phyloP scores from a whole-genome alignment of 2,329 filamentous ascomycete genomes.

The Aspergillus sp. region DNA sequence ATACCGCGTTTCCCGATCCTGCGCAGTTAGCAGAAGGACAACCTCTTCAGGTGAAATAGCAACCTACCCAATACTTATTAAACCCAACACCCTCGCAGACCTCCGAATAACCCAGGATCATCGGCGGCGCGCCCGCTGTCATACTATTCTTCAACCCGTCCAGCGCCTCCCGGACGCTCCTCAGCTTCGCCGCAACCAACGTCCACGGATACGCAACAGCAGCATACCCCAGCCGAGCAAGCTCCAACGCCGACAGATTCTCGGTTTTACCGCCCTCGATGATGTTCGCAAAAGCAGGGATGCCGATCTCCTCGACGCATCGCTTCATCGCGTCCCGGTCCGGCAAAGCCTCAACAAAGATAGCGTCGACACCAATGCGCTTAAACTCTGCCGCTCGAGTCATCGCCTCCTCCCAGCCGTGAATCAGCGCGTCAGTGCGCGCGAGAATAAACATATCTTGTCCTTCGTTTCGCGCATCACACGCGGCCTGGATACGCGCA shows the following conservation, averaged over 20 bases:
- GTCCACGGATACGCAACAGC: conserved; percentile 39
- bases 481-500: conserved; percentile 38
- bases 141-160: conserved; percentile 35
- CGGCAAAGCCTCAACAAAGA: conserved; percentile 40
- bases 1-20: neutral
- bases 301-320: conserved; percentile 28
- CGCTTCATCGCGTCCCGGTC: conserved; percentile 36
- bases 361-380: conserved; percentile 36
- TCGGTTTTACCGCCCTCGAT: conserved; percentile 36
- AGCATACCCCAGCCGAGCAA: conserved; percentile 32
- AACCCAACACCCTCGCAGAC: conserved; percentile 41
- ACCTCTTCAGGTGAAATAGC: neutral
- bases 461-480: conserved; percentile 38
- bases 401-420: conserved; percentile 38
- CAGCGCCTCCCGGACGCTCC: conserved; percentile 26
- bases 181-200: conserved; percentile 36
- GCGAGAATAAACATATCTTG: conserved; percentile 40
- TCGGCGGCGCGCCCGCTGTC: conserved; percentile 33
- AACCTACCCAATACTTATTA: conserved; percentile 33
- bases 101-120: conserved; percentile 36
- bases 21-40: conserved; percentile 1
- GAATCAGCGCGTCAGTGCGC: conserved; percentile 33
- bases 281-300: conserved; percentile 37
- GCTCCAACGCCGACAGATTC: conserved; percentile 32
- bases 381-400: conserved; percentile 33